These are phyloP conservation scores for Glutinoglossum americanum DNA, from an alignment of 495 filamentous ascomycete genomes.

Conservation along the genomic window DNA sequence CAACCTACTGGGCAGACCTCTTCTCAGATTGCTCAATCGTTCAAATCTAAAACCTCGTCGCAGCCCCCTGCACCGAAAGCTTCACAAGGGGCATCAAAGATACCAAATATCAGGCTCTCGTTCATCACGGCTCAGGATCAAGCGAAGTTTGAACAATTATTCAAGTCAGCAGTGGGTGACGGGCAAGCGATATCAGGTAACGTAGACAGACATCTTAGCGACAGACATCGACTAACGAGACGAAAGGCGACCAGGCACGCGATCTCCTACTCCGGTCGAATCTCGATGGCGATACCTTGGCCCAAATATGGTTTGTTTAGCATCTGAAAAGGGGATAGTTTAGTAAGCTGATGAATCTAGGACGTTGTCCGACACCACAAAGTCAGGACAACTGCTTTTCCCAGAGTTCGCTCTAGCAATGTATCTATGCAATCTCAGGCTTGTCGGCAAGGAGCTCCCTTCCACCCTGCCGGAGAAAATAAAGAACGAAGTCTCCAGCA, in stretches of 20 bases:
- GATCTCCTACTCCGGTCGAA: slow-evolving; percentile 77
- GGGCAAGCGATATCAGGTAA: slow-evolving; percentile 65
- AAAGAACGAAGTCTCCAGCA: slow-evolving; percentile 92
- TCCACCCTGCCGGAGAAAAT: slow-evolving; percentile 56
- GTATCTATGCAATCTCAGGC: slow-evolving; percentile 91
- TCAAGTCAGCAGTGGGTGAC: slow-evolving; percentile 85
- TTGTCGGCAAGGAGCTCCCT: slow-evolving; percentile 70
- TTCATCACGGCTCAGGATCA: slow-evolving; percentile 94
- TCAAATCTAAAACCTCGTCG: slow-evolving; percentile 34
- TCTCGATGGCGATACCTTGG: slow-evolving; percentile 58
- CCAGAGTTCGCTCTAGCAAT: slow-evolving; percentile 95
- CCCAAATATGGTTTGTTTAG: slow-evolving; percentile 53
- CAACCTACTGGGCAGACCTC: slow-evolving; percentile 37
- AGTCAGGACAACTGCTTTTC: slow-evolving; percentile 88
- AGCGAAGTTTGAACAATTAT: slow-evolving; percentile 92
- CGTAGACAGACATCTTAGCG: slow-evolving; percentile 9
- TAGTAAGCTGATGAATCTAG: slow-evolving; percentile 22
- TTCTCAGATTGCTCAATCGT: slow-evolving; percentile 67
- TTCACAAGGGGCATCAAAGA: slow-evolving; percentile 32
- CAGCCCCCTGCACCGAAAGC: slow-evolving; percentile 27
- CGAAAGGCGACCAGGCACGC: slow-evolving; percentile 55
- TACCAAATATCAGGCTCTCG: slow-evolving; percentile 86
- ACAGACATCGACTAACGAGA: background rate
- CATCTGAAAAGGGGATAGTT: background rate
- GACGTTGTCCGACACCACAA: slow-evolving; percentile 92